Conservation (phyloP, 2,329 filamentous ascomycete genomes). For the Talaromyces funiculosus region DNA sequence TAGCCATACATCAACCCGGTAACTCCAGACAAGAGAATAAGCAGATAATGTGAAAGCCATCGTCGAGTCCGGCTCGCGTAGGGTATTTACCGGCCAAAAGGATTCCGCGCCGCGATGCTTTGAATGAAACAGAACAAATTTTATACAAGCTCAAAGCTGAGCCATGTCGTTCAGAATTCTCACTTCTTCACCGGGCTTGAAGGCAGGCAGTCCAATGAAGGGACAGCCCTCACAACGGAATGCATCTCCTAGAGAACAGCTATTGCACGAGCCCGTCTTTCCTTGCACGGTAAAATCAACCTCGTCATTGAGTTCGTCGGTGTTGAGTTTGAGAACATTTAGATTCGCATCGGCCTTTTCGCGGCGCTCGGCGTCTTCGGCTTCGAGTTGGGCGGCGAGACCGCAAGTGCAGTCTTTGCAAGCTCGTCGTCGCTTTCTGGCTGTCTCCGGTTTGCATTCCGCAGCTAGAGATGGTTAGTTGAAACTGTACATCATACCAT, state of each 20-base stretch:
- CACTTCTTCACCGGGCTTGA: constrained; percentile 96
- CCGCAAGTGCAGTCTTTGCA: constrained; percentile 99
- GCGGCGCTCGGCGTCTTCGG: constrained; percentile 71
- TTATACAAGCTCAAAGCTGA: constrained; percentile 56
- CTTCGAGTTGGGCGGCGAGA: constrained; percentile 74
- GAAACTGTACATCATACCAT: no score
- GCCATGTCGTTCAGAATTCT: constrained; percentile 77
- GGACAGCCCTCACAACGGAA: constrained; percentile 69
- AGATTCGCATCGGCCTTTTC: constrained; percentile 56
- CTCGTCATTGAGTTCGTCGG: constrained; percentile 71
- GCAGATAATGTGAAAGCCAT: neutral
- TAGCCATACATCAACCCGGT: neutral
- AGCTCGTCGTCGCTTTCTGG: constrained; percentile 85
- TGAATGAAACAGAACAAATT: neutral
- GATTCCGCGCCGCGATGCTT: constrained; percentile 7
- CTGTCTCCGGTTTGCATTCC: constrained; percentile 79
- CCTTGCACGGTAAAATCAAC: constrained; percentile 97
- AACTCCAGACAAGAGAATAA: neutral
- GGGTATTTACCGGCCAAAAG: constrained; percentile 8
- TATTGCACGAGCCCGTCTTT: constrained; percentile 91
- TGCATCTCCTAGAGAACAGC: constrained; percentile 88
- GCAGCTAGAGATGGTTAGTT: constrained; percentile 57
- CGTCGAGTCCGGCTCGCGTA: constrained; percentile 2
- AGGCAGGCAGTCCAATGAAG: constrained; percentile 87
- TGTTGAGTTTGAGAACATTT: constrained; percentile 57